Evolutionary conservation across 768 basidiomycete species (phyloP).

Genomic region (Macrolepiota albuminosa): DNA sequence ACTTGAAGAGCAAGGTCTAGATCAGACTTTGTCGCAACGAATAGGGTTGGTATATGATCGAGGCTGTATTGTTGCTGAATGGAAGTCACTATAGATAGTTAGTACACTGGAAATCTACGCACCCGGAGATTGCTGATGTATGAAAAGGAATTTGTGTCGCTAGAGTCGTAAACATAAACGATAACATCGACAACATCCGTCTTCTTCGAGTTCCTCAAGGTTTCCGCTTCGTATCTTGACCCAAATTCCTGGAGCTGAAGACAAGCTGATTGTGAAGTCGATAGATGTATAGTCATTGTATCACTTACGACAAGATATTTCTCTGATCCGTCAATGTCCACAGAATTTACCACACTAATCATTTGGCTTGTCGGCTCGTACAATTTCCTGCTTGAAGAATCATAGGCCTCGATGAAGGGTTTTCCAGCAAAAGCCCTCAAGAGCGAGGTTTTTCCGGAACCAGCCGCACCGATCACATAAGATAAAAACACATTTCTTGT

Average conservation of each 20-base stretch:
- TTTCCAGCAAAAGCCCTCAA: constrained; percentile 85
- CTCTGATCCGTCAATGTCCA: constrained; percentile 91
- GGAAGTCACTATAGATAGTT: constrained; percentile 13
- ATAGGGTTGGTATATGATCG: constrained; percentile 91
- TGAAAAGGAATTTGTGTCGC: constrained; percentile 97
- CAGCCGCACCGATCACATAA: constrained; percentile 93
- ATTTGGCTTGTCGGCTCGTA: constrained; percentile 91
- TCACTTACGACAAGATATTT: constrained; percentile 90
- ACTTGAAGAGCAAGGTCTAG: constrained; percentile 95
- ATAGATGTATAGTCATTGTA: neutral
- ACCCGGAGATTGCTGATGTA: constrained; percentile 97
- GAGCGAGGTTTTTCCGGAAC: constrained; percentile 90
- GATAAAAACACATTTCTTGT: constrained; percentile 89
- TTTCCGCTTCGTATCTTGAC: constrained; percentile 90
- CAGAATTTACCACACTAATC: constrained; percentile 90
- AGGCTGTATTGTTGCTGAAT: constrained; percentile 93
- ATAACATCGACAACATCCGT: constrained; percentile 91
- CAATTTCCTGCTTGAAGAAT: constrained; percentile 73
- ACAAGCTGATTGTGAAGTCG: neutral
- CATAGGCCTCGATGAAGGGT: constrained; percentile 65
- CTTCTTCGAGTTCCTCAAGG: constrained; percentile 84
- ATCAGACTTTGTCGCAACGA: constrained; percentile 99
- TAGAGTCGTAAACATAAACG: constrained; percentile 94
- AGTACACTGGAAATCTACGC: constrained; percentile 11
- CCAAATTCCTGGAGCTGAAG: constrained; percentile 93